Conservation (phyloP, 2,329 filamentous ascomycete genomes). For the Fusarium verrucosum region DNA sequence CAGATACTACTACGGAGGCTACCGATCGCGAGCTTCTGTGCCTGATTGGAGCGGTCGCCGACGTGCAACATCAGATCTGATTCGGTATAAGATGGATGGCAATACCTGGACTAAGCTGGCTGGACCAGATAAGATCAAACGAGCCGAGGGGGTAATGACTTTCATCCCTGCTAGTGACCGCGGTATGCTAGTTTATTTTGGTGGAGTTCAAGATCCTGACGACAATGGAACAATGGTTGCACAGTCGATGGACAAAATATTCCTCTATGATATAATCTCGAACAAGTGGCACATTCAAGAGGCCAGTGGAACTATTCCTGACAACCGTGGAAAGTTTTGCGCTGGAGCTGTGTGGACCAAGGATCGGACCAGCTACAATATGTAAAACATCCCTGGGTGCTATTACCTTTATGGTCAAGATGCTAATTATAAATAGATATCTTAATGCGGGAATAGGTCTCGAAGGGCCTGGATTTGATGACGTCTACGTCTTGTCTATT, state of each 20-base stretch:
- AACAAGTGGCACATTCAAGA: constrained; percentile 2
- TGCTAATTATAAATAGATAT: not conserved
- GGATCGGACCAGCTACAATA: constrained; percentile 4
- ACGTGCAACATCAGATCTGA: not conserved
- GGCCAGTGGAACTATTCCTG: not conserved
- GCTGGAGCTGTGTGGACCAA: not conserved
- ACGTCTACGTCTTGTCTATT: not conserved
- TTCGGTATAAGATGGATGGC: not conserved
- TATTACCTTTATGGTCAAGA: rapidly evolving
- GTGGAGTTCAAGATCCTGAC: not conserved
- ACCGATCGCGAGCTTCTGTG: not conserved
- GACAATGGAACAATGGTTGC: not conserved
- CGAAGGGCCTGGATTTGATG: not conserved
- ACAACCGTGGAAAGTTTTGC: not conserved
- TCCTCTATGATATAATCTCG: constrained; percentile 1
- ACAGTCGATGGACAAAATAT: not conserved
- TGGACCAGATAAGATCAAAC: not conserved
- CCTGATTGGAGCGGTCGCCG: not conserved
- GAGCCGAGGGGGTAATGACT: not conserved
- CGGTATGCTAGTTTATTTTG: not conserved
- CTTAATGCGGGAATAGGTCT: not conserved
- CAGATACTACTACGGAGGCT: not conserved
- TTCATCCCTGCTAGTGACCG: not conserved
- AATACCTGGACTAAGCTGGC: not conserved
- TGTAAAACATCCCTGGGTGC: not conserved